A percentile compares a stretch with the other conserved stretches of the same genome.
Conservation (phyloP, 208 protist species). For the Tritrichomonas foetus region DNA sequence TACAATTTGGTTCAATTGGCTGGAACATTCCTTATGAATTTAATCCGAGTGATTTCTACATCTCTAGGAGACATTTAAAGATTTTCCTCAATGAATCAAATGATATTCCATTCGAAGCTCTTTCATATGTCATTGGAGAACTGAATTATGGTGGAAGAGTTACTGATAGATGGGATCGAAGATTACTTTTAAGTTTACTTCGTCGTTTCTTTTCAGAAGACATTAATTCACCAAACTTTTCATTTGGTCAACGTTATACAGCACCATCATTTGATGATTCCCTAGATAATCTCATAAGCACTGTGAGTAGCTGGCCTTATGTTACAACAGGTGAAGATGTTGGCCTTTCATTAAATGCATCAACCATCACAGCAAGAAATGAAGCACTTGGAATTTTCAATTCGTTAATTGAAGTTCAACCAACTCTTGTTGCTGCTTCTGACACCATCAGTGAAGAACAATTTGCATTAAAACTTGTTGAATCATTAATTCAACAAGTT, state of each 20-base stretch:
- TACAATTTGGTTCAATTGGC: conserved; percentile 84
- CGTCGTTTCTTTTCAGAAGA: background rate
- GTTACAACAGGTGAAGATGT: background rate
- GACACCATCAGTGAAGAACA: conserved; percentile 9
- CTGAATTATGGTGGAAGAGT: conserved; percentile 97
- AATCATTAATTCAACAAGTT: conserved; percentile 93
- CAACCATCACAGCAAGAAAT: background rate
- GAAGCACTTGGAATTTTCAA: background rate
- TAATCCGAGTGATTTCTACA: conserved; percentile 88
- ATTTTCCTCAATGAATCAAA: conserved; percentile 78
- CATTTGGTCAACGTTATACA: conserved; percentile 60
- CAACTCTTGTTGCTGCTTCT: background rate
- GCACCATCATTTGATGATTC: conserved; percentile 85
- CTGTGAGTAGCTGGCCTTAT: conserved; percentile 83
- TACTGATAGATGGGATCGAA: conserved; percentile 87
- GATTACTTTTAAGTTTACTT: conserved; percentile 77
- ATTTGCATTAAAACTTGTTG: conserved; percentile 90
- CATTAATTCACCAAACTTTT: background rate
- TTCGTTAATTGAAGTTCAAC: conserved; percentile 25
- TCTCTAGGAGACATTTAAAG: conserved; percentile 78
- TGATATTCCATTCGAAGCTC: conserved; percentile 83
- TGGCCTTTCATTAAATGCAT: background rate
- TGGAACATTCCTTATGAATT: conserved; percentile 95
- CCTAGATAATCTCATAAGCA: conserved; percentile 84
- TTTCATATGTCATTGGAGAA: conserved; percentile 92